A percentile compares a stretch with the other conserved stretches of the same genome.
Conservation (phyloP, 2,329 filamentous ascomycete species). For the Pseudogymnoascus sp. region DNA sequence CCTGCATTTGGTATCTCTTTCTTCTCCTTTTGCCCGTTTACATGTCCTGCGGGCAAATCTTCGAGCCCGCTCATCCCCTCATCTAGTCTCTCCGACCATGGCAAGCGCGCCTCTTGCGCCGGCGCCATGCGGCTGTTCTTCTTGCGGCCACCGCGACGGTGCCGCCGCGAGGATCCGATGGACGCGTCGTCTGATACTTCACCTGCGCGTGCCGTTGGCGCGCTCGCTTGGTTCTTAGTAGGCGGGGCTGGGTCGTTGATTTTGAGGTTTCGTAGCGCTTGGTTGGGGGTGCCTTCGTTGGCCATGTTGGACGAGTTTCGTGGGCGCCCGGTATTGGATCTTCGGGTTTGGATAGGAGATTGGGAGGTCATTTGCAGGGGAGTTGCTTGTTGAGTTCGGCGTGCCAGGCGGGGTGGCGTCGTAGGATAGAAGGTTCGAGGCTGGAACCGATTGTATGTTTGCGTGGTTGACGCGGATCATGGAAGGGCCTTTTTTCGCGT, state of each 20-base stretch:
- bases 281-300: background rate
- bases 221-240: background rate
- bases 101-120: background rate
- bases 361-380: background rate
- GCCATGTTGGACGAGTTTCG: background rate
- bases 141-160: background rate
- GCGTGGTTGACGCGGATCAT: background rate
- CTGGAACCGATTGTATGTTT: background rate
- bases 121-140: background rate
- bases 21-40: slow-evolving; percentile 16
- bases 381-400: background rate
- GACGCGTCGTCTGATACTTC: background rate
- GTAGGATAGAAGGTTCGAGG: background rate
- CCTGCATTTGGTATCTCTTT: slow-evolving; percentile 8
- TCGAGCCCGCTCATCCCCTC: background rate
- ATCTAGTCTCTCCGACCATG: background rate
- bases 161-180: background rate
- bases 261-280: background rate
- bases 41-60: slow-evolving; percentile 8
- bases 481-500: background rate
- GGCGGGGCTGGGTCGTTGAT: background rate
- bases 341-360: background rate
- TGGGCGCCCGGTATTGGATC: slow-evolving; percentile 1
- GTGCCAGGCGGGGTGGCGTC: background rate
- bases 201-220: background rate